Conservation (phyloP, 768 basidiomycete genomes). For the Boletus speciosus region DNA sequence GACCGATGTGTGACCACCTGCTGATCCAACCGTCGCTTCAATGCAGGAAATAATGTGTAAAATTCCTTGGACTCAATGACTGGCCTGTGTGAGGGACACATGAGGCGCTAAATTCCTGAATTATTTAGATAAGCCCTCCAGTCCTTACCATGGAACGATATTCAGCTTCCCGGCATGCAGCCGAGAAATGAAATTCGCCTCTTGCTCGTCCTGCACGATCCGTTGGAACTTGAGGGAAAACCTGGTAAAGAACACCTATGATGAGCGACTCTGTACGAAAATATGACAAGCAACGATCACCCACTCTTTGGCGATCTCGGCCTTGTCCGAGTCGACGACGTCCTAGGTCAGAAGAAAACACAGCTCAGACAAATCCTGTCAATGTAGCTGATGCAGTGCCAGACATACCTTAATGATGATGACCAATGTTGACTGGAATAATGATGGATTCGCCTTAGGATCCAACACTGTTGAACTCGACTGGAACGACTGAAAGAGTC, state of each 20-base stretch:
- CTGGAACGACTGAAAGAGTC: slow-evolving; percentile 61
- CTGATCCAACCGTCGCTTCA: slow-evolving; percentile 47
- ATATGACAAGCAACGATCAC: slow-evolving; percentile 4
- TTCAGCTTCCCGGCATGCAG: slow-evolving; percentile 53
- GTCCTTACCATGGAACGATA: slow-evolving; percentile 54
- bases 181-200: slow-evolving; percentile 57
- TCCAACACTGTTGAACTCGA: slow-evolving; percentile 57
- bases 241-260: slow-evolving; percentile 24
- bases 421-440: slow-evolving; percentile 57
- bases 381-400: not conserved
- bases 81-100: slow-evolving; percentile 30
- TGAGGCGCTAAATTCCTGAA: too few species aligned
- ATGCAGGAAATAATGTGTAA: slow-evolving; percentile 48
- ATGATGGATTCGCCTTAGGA: slow-evolving; percentile 52
- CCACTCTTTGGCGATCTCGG: slow-evolving; percentile 57
- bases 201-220: slow-evolving; percentile 62
- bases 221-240: slow-evolving; percentile 56
- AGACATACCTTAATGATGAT: slow-evolving; percentile 58
- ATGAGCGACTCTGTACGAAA: not conserved
- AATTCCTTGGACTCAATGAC: slow-evolving; percentile 63
- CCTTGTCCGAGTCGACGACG: slow-evolving; percentile 58
- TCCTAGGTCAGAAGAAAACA: slow-evolving; percentile 39
- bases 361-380: not conserved
- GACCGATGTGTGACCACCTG: slow-evolving; percentile 47
- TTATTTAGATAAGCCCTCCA: not conserved